Percentiles rank a stretch among this genome's conserved stretches.
Conservation (phyloP, 2,329 filamentous ascomycete species). For the Xylaria sp. region DNA sequence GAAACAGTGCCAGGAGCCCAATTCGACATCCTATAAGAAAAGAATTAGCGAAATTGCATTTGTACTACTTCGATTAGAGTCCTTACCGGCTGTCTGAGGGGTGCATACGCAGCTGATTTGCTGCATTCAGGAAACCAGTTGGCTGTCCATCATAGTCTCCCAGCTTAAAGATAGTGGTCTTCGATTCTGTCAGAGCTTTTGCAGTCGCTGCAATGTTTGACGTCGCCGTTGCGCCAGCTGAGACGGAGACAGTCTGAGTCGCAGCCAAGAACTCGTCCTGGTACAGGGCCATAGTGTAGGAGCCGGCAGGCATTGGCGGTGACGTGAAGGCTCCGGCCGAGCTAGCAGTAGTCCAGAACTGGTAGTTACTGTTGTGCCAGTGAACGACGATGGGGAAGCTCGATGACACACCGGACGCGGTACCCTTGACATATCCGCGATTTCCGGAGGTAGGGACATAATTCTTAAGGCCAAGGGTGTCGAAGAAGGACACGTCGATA, state of each 20-base stretch:
- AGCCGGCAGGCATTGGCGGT: conserved; percentile 68
- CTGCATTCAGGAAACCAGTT: conserved; percentile 67
- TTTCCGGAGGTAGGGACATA: conserved; percentile 59
- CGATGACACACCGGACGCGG: conserved; percentile 61
- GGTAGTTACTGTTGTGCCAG: conserved; percentile 65
- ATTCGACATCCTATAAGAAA: conserved; percentile 50
- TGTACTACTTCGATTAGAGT: neutral
- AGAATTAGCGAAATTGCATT: conserved; percentile 52
- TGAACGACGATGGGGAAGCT: conserved; percentile 65
- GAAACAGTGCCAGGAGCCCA: conserved; percentile 58
- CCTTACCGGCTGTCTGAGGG: conserved; percentile 38
- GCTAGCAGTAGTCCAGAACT: conserved; percentile 67
- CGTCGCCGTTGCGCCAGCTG: conserved; percentile 58
- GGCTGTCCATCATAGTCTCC: conserved; percentile 68
- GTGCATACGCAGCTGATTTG: conserved; percentile 66
- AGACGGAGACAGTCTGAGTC: conserved; percentile 57
- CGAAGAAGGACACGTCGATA: conserved; percentile 67
- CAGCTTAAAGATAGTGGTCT: conserved; percentile 63
- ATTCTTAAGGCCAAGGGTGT: conserved; percentile 61
- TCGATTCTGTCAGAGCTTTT: conserved; percentile 52
- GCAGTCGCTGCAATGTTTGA: conserved; percentile 59
- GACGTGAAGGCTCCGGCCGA: conserved; percentile 63
- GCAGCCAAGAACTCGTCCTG: conserved; percentile 65
- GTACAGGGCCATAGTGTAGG: conserved; percentile 70
- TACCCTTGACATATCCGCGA: conserved; percentile 65